Conservation (phyloP, 345 rosid species). For the Toxicodendron radicans region DNA sequence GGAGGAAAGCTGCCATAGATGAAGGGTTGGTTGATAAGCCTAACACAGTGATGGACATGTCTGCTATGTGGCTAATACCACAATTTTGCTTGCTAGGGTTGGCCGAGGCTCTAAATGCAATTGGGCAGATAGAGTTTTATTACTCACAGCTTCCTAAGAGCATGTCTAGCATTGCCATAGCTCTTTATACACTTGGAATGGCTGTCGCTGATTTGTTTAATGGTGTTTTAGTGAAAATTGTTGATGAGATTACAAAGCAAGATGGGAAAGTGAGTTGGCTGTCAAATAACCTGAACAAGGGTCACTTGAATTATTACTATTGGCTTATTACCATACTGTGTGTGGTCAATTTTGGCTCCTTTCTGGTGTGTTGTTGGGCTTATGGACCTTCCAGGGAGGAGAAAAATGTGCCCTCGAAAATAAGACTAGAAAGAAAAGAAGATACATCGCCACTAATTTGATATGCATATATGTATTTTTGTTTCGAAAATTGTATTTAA, state of each 20-base stretch:
- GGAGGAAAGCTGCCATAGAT: slow-evolving; percentile 30
- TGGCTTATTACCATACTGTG: slow-evolving; percentile 17
- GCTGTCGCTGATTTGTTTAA: slow-evolving; percentile 11
- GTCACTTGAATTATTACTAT: slow-evolving; percentile 24
- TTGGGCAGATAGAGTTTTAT: slow-evolving; percentile 28
- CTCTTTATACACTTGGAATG: slow-evolving; percentile 15
- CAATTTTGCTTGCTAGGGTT: slow-evolving; percentile 20
- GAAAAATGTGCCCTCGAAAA: neutral
- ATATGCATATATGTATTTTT: neutral
- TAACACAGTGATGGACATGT: slow-evolving; percentile 28
- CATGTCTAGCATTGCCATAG: slow-evolving; percentile 28
- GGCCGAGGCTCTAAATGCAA: slow-evolving; percentile 22
- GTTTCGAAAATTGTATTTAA: neutral
- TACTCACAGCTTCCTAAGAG: slow-evolving; percentile 28
- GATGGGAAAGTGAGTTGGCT: slow-evolving; percentile 30
- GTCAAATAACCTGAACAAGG: slow-evolving; percentile 22
- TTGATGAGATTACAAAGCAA: slow-evolving; percentile 8
- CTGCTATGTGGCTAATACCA: slow-evolving; percentile 52
- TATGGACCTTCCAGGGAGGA: slow-evolving; percentile 14
- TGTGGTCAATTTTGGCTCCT: slow-evolving; percentile 17
- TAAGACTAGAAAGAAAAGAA: neutral
- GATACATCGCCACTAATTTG: neutral
- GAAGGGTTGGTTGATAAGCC: slow-evolving; percentile 30
- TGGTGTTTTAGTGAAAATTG: slow-evolving; percentile 14
- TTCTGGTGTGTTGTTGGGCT: slow-evolving; percentile 17